These are phyloP conservation scores for Gryganskiella cystojenkinii DNA, from an alignment of 192 early-diverging fungal genomes.

Conservation along the genomic window DNA sequence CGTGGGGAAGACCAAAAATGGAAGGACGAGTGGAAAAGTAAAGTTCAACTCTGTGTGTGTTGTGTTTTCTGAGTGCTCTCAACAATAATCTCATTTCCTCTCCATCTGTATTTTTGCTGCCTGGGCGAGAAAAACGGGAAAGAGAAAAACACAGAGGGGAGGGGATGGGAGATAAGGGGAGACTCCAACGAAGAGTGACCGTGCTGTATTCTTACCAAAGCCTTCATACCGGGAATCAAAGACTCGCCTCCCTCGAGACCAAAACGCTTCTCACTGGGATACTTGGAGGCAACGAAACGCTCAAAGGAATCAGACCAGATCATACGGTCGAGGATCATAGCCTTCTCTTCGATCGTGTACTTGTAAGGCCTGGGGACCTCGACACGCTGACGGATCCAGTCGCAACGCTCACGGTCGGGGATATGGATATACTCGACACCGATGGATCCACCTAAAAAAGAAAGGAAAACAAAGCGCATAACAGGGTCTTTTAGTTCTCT, in stretches of 20 bases:
- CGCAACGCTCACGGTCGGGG: conserved; percentile 93
- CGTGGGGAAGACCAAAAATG: conserved; percentile 12
- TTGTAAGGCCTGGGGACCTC: conserved; percentile 92
- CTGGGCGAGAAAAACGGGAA: background rate
- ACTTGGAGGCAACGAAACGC: conserved; percentile 95
- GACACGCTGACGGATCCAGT: conserved; percentile 95
- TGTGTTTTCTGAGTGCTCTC: conserved; percentile 6
- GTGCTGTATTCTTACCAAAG: conserved; percentile 70
- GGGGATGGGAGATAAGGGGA: background rate
- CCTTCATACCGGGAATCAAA: conserved; percentile 99
- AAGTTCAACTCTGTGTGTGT: background rate
- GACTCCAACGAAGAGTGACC: background rate
- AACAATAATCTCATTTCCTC: background rate
- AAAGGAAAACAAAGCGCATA: background rate
- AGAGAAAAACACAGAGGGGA: background rate
- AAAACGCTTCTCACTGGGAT: conserved; percentile 97
- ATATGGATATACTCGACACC: conserved; percentile 99
- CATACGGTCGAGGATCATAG: conserved; percentile 93
- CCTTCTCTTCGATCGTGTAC: conserved; percentile 92
- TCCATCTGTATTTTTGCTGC: background rate
- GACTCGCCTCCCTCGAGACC: conserved; percentile 97
- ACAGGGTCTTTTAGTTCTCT: too few species aligned
- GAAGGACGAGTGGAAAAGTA: background rate
- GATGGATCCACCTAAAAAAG: conserved; percentile 76
- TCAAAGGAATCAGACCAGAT: conserved; percentile 98